These are phyloP conservation scores for Yamagishiella unicocca DNA, from an alignment of 139 green algal species.

Conservation along the genomic window DNA sequence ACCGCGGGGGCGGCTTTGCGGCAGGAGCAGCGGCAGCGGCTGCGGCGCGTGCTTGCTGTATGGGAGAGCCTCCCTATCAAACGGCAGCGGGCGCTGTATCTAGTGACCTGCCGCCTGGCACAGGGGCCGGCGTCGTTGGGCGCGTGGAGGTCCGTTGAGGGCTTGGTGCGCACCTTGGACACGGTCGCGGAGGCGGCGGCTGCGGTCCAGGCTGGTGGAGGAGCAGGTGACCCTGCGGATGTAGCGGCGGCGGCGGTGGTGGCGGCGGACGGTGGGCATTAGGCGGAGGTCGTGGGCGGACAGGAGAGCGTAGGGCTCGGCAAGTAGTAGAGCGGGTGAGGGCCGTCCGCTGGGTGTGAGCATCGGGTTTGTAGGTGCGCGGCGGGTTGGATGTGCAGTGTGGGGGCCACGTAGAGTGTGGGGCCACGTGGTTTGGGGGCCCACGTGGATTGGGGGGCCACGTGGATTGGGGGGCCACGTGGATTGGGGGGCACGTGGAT, in stretches of 20 bases:
- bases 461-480: too few species aligned
- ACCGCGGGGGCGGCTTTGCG: not conserved
- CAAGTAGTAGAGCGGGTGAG: too few species aligned
- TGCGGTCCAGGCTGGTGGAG: too few species aligned
- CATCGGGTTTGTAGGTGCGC: too few species aligned
- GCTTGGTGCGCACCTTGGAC: not conserved
- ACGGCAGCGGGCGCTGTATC: not conserved
- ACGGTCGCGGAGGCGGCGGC: not conserved
- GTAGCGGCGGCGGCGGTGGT: too few species aligned
- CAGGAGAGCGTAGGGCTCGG: not conserved
- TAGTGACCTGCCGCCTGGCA: conserved; percentile 13
- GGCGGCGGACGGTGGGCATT: not conserved
- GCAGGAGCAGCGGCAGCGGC: conserved; percentile 18
- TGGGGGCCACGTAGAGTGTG: too few species aligned
- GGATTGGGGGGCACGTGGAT: too few species aligned
- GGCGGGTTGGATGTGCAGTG: too few species aligned
- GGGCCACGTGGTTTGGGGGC: too few species aligned
- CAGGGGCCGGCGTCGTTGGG: not conserved
- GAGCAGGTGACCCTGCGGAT: too few species aligned
- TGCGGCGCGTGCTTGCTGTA: not conserved
- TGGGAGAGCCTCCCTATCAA: not conserved
- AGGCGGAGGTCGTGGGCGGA: not conserved
- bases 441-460: too few species aligned
- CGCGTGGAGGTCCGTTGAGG: not conserved
- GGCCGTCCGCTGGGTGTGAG: too few species aligned